Conservation (phyloP, 768 basidiomycete species). For the Tylopilus intermedius region DNA sequence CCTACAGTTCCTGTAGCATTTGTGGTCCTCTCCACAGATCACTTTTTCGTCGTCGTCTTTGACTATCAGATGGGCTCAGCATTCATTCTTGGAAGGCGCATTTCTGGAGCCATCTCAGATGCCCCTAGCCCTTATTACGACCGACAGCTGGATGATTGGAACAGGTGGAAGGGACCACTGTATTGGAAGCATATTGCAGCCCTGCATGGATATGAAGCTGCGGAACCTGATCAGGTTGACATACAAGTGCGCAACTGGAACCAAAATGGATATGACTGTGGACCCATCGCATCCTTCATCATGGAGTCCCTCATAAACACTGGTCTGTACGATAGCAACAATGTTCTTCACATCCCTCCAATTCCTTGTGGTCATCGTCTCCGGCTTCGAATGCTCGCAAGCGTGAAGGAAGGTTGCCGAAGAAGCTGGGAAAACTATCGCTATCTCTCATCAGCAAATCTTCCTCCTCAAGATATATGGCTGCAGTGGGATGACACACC, state of each 20-base stretch:
- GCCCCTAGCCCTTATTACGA: not conserved
- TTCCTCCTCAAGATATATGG: not conserved
- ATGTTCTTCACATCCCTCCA: not conserved
- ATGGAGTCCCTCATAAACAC: constrained; percentile 1
- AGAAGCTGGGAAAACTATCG: constrained; percentile 3
- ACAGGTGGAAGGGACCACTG: not conserved
- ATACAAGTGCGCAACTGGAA: not conserved
- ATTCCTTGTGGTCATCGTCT: constrained; percentile 1
- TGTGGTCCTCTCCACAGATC: not conserved
- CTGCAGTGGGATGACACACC: not conserved
- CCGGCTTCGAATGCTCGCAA: not conserved
- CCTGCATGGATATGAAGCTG: not conserved
- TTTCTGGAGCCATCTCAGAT: not conserved
- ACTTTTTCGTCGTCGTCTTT: not conserved
- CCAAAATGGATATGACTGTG: constrained; percentile 5
- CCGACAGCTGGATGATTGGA: not conserved
- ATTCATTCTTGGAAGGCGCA: not conserved
- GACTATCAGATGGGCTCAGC: not conserved
- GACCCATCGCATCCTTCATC: constrained; percentile 3
- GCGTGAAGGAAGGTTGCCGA: not conserved
- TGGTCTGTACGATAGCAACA: not conserved
- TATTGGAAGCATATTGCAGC: not conserved
- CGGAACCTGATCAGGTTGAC: not conserved
- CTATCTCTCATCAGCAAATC: not conserved
- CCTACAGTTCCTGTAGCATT: not conserved